Conservation (phyloP, 2,329 filamentous ascomycete genomes). For the Hysterium pulicare region DNA sequence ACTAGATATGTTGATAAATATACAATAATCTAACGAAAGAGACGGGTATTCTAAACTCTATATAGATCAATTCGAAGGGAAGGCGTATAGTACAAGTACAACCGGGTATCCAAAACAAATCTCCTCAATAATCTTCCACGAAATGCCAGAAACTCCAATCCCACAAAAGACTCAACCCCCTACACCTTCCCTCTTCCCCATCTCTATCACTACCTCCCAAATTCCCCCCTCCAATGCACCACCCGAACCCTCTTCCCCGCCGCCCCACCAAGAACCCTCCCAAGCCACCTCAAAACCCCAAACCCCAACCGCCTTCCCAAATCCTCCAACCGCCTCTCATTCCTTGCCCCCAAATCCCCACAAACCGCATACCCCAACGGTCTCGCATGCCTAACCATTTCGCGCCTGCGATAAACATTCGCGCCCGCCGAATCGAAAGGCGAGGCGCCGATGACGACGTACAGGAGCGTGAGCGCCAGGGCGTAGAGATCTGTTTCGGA, state of each 20-base stretch:
- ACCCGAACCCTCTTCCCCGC: slow-evolving; percentile 28
- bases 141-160: no score
- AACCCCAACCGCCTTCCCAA: slow-evolving; percentile 21
- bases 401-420: slow-evolving; percentile 42
- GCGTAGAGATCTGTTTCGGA: slow-evolving; percentile 43
- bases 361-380: slow-evolving; percentile 38
- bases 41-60: no score
- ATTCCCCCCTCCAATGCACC: slow-evolving; percentile 23
- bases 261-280: slow-evolving; percentile 31
- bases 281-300: slow-evolving; percentile 35
- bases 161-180: neutral
- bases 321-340: slow-evolving; percentile 26
- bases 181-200: neutral
- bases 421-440: slow-evolving; percentile 39
- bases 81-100: no score
- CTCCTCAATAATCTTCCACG: no score
- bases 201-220: slow-evolving; percentile 9
- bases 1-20: no score
- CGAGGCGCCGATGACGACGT: slow-evolving; percentile 40
- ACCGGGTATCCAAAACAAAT: no score
- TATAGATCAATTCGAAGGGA: no score
- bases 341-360: slow-evolving; percentile 32
- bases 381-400: slow-evolving; percentile 43
- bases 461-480: slow-evolving; percentile 44
- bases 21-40: no score